Conservation (phyloP, 1,284 basidiomycete genomes). For the Rhodotorula sp. region DNA sequence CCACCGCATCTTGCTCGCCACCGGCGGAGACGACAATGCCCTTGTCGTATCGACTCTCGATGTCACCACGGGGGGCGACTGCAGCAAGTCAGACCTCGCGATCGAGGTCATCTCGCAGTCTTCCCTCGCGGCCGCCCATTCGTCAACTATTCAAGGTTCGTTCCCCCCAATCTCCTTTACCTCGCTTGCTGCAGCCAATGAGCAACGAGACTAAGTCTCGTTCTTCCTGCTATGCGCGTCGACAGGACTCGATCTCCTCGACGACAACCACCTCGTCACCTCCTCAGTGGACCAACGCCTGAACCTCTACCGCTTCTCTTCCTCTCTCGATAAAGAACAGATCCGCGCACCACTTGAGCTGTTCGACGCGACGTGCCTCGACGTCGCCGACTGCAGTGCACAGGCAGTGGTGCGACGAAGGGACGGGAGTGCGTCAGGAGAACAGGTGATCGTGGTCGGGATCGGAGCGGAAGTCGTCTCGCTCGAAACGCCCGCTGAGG, state of each 20-base stretch:
- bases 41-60: not conserved
- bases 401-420: slow-evolving; percentile 1
- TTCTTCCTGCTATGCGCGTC: not conserved
- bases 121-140: not conserved
- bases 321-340: rapidly evolving
- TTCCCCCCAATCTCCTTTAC: too few species aligned
- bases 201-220: not conserved
- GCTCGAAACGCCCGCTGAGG: not conserved
- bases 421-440: not conserved
- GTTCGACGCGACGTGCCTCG: slow-evolving; percentile 1
- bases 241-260: slow-evolving; percentile 17
- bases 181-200: not conserved
- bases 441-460: not conserved
- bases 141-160: slow-evolving; percentile 17
- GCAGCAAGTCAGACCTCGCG: not conserved
- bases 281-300: slow-evolving; percentile 25
- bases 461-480: slow-evolving; percentile 15
- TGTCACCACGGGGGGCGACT: not conserved
- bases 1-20: not conserved
- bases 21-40: slow-evolving; percentile 28
- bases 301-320: slow-evolving; percentile 3
- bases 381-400: slow-evolving; percentile 24
- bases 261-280: slow-evolving; percentile 4
- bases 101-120: not conserved
- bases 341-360: not conserved